phyloP scores from a whole-genome alignment of 495 filamentous ascomycete species.

The Penicillium turbatum region DNA sequence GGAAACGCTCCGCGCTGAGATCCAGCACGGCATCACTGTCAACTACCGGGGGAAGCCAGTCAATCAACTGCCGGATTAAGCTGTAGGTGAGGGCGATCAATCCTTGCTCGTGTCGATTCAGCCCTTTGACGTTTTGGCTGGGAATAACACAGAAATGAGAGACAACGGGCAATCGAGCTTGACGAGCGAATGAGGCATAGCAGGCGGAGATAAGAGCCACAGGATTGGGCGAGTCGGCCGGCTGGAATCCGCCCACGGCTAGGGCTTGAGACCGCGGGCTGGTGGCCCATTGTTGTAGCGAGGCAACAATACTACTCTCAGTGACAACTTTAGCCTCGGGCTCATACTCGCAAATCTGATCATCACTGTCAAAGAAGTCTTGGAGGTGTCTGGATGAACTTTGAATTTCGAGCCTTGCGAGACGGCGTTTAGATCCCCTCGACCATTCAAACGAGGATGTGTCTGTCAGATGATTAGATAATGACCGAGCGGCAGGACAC shows the following conservation, averaged over 20 bases:
- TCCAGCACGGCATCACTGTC: conserved; percentile 38
- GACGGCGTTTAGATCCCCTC: conserved; percentile 35
- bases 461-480: conserved; percentile 19
- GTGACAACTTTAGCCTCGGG: conserved; percentile 28
- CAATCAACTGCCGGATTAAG: conserved; percentile 47
- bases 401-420: conserved; percentile 40
- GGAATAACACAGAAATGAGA: conserved; percentile 43
- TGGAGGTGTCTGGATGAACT: conserved; percentile 42
- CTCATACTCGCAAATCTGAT: conserved; percentile 35
- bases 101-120: conserved; percentile 32
- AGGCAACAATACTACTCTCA: conserved; percentile 32
- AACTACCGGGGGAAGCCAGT: conserved; percentile 39
- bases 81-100: conserved; percentile 45
- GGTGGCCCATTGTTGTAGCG: conserved; percentile 39
- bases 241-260: conserved; percentile 35
- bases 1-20: conserved; percentile 38
- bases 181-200: conserved; percentile 33
- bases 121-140: conserved; percentile 17
- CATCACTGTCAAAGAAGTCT: conserved; percentile 40
- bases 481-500: background rate
- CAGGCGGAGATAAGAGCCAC: conserved; percentile 39
- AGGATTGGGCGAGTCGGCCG: conserved; percentile 24
- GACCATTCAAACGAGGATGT: conserved; percentile 32
- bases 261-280: conserved; percentile 37
- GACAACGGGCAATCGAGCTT: conserved; percentile 37